A percentile compares a stretch with the other conserved stretches of the same genome.
Evolutionary conservation across 495 filamentous ascomycete species (phyloP).

Genomic region (Lophiostoma macrostomum): DNA sequence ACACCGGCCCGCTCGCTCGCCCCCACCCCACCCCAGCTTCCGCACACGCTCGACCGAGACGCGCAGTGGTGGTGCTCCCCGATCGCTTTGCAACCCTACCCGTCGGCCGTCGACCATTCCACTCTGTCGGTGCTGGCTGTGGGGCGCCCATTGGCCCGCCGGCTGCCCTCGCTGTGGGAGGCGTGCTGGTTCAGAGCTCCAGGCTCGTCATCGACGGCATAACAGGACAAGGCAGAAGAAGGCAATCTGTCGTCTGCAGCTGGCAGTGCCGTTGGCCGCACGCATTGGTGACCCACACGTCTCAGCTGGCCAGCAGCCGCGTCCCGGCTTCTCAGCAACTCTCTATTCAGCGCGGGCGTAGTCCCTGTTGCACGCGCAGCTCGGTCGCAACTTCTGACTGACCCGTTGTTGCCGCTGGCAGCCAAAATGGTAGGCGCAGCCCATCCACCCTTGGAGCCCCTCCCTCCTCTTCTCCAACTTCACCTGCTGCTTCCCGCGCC

Average conservation of each 20-base stretch:
- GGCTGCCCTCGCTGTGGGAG: neutral
- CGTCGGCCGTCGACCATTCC: conserved; percentile 3
- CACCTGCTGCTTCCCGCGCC: neutral
- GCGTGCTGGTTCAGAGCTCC: conserved; percentile 1
- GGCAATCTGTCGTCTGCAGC: conserved; percentile 28
- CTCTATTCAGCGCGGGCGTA: too few relatives aligned
- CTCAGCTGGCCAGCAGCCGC: conserved; percentile 10
- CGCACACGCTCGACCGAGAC: neutral
- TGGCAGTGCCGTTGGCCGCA: neutral
- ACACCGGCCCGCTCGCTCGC: neutral
- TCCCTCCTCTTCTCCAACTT: conserved; percentile 4
- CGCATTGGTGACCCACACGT: conserved; percentile 1
- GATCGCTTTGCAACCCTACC: conserved; percentile 23
- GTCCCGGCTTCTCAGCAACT: neutral
- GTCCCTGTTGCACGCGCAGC: conserved; percentile 15
- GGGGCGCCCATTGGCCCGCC: conserved; percentile 13
- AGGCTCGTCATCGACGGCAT: conserved; percentile 16
- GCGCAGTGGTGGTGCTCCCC: neutral
- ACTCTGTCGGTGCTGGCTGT: neutral
- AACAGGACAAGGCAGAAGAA: conserved; percentile 29
- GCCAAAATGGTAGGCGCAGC: conserved; percentile 24
- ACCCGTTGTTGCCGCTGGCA: conserved; percentile 1
- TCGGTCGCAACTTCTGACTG: conserved; percentile 4
- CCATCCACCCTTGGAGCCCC: neutral
- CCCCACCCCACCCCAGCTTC: neutral